phyloP scores from a whole-genome alignment of 352 stramenopile species.

The Phytophthora constricta region DNA sequence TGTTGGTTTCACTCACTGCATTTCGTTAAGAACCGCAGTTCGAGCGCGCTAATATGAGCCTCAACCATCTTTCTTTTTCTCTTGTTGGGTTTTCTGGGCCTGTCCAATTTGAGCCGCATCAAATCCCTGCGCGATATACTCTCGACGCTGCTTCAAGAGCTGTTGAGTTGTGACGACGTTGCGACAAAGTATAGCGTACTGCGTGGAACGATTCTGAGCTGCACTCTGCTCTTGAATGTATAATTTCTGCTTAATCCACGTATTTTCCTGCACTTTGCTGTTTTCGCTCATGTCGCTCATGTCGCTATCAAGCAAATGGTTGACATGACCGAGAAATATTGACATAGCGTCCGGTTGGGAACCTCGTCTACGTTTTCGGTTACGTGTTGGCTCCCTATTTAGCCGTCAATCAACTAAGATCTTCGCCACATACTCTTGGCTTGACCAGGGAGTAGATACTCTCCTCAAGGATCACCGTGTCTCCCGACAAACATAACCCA shows the following conservation, averaged over 20 bases:
- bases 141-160: not conserved
- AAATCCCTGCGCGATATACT: not conserved
- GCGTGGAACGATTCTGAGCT: not conserved
- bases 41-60: too few relatives aligned
- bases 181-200: not conserved
- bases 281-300: not conserved
- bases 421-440: too few relatives aligned
- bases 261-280: not conserved
- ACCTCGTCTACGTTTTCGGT: conserved; percentile 4
- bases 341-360: too few relatives aligned
- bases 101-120: not conserved
- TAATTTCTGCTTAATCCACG: not conserved
- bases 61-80: too few relatives aligned
- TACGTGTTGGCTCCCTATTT: too few relatives aligned
- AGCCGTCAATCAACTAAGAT: too few relatives aligned
- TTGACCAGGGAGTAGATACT: too few relatives aligned
- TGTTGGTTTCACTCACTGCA: too few relatives aligned
- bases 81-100: not conserved
- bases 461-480: too few relatives aligned
- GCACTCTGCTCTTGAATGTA: not conserved
- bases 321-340: not conserved
- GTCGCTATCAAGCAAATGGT: not conserved
- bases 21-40: too few relatives aligned
- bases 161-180: not conserved
- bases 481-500: too few relatives aligned